Base-by-base conservation (phyloP, 345 rosid species). In the Populus alba region DNA sequence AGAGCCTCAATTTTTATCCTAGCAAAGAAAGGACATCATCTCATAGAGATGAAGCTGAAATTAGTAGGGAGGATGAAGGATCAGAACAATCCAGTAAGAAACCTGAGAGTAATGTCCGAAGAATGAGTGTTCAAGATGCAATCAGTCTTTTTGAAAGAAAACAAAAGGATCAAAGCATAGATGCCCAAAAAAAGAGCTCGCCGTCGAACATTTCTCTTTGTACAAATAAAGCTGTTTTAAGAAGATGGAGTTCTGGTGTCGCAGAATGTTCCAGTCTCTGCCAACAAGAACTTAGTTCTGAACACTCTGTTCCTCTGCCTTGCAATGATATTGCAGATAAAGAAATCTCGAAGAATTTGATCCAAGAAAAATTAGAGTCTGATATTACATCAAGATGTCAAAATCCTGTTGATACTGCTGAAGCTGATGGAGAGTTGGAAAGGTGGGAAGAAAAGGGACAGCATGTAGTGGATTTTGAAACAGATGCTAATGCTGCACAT, bases 221-320 rank as follows among this genome's bases (percentile, higher is more conserved):
- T 70, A 77, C 86, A 71, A 86, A 74, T 76, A 90, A 91, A 77
- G 73, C 89, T 29, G 90, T 91, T 38, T 78, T 91, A 78, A 89
- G 90, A 83, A 88, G 94, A 83, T 91, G 94, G 94, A 88, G 92
- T 87, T 70, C 86, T 62, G 85, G 89, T 83, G 74, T 83, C 79
- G 81, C 83, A 29, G 91, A 83, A 65, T 71, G 82, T 47, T 85
- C 88, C 59, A 74, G 75, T 71, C 84, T 83, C 66, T 81, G 73
- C 43, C 83, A 84, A 76, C 74, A 72, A 31, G 81, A 82, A 43
- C 72, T 62, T 77, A 66, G 70, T 76, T 66, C 75, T 5, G 87
- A 80, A 49, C 87, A 81, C 71, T 55, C 73, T 69, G 61, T 66
- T 79, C 74, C 81, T 18, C 77, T 62, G 25, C 72, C 79, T 77